Conservation (phyloP, 192 early-diverging fungal species). For the Coemansia sp. region DNA sequence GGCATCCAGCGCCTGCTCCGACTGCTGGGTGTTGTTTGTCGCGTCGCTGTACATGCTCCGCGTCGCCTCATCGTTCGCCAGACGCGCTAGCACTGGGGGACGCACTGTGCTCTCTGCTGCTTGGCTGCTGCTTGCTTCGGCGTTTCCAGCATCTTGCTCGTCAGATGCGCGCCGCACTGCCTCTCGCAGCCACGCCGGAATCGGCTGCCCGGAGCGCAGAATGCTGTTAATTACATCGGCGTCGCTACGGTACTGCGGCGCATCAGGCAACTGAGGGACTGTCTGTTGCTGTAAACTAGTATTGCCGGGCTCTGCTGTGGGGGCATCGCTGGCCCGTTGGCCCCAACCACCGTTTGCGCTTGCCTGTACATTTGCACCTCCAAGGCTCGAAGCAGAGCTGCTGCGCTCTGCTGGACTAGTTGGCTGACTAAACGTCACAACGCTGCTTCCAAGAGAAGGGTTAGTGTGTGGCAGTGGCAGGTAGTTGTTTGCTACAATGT, state of each 20-base stretch:
- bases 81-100: neutral
- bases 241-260: neutral
- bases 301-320: neutral
- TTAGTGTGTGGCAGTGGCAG: slow-evolving; percentile 19
- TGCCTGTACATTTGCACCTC: too few relatives aligned
- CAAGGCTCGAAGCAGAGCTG: neutral
- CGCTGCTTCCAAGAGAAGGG: slow-evolving; percentile 25
- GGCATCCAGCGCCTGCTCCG: slow-evolving; percentile 6
- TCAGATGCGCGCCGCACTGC: neutral
- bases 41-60: slow-evolving; percentile 10
- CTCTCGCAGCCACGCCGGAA: slow-evolving; percentile 5
- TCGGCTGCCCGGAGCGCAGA: slow-evolving; percentile 3
- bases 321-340: neutral
- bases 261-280: neutral
- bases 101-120: neutral
- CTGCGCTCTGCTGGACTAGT: neutral
- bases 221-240: slow-evolving; percentile 3
- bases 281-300: neutral
- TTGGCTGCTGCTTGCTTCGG: too few relatives aligned
- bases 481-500: slow-evolving; percentile 30
- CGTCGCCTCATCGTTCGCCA: neutral
- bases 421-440: slow-evolving; percentile 2
- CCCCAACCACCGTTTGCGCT: too few relatives aligned
- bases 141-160: too few relatives aligned
- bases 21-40: slow-evolving; percentile 19